Evolutionary conservation across 2,329 filamentous ascomycete species (phyloP), one percentile per base, ranked within the genome.

Genomic region (Aspergillus candidus): DNA sequence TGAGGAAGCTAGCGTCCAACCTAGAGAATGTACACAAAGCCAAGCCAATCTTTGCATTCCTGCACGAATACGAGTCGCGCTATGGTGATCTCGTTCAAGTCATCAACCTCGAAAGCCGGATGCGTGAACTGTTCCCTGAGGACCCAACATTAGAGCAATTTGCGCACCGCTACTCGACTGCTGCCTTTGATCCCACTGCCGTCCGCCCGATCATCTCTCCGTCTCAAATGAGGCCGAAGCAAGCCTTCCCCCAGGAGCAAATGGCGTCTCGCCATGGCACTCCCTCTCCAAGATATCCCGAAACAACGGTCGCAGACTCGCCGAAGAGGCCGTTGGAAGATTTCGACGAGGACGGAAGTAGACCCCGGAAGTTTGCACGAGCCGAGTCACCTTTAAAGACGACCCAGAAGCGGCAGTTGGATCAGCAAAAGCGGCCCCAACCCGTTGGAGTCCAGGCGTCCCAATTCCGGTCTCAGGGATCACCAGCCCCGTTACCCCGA

Each of bases 311-410:
- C 13, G 62, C 66, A 12, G 63, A 65, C 43, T 74, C 73, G 13
- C 72, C 73, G 1, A 75, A 76, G 61, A 74, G 83, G 35, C 76
- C 83, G 0, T 77, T 82, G 10, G 86, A 90, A 46, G 89, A 95
- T 33, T 75, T 74, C 6, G 84, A 88, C 32, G 83, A 84, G 48
- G 81, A 84, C 43, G 71, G 76, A 32, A 81, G 81, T 53, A 84
- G 86, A 14, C 88, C 89, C 1, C 86, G 90, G 55, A 96, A 97
- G 65, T 77, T 96, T 40, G 79, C 84, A 38, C 82, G 94, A 35
- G 90, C 85, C n/a, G 89, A 87, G 44, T 97, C 91, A 4, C 93
- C 94, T 0, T 76, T 97, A 32, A 98, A 97, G 64, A 88, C 88
- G 11, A 87, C 88, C 1, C 88, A 91, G 32, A 88, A 88, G 18